Conservation (phyloP, 2,329 filamentous ascomycete species). For the Neophaeococcomyces aloes region DNA sequence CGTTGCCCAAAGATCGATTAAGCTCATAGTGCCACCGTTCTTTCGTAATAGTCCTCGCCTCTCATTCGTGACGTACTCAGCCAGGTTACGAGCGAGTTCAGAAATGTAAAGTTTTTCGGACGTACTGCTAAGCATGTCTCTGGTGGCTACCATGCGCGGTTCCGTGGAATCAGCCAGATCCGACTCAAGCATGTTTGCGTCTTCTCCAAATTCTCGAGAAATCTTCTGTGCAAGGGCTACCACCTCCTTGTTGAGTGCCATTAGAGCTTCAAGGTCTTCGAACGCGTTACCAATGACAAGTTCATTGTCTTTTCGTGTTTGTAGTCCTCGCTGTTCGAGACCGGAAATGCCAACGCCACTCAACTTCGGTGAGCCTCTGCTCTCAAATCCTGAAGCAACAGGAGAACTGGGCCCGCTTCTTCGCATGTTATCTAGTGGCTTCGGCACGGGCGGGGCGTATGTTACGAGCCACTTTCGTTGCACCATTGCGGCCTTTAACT, state of each 20-base stretch:
- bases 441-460: slow-evolving; percentile 77
- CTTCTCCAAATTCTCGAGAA: slow-evolving; percentile 53
- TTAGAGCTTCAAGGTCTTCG: slow-evolving; percentile 88
- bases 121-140: slow-evolving; percentile 76
- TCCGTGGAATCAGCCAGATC: slow-evolving; percentile 71
- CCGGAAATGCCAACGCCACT: slow-evolving; percentile 83
- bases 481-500: slow-evolving; percentile 74
- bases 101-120: slow-evolving; percentile 75
- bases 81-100: slow-evolving; percentile 71
- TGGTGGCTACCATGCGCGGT: slow-evolving; percentile 82
- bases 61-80: slow-evolving; percentile 83
- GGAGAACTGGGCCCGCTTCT: slow-evolving; percentile 10
- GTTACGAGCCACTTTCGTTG: slow-evolving; percentile 94
- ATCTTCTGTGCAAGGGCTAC: slow-evolving; percentile 86
- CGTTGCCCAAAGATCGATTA: slow-evolving; percentile 86
- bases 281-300: slow-evolving; percentile 87
- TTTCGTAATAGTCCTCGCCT: slow-evolving; percentile 63
- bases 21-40: slow-evolving; percentile 76
- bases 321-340: slow-evolving; percentile 72
- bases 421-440: slow-evolving; percentile 34
- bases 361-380: slow-evolving; percentile 23
- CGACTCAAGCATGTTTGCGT: slow-evolving; percentile 53
- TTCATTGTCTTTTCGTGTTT: slow-evolving; percentile 85
- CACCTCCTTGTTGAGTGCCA: slow-evolving; percentile 95
- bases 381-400: slow-evolving; percentile 25